Base-by-base conservation (phyloP, 208 protist species). In the Leptomonas pyrrhocoris region DNA sequence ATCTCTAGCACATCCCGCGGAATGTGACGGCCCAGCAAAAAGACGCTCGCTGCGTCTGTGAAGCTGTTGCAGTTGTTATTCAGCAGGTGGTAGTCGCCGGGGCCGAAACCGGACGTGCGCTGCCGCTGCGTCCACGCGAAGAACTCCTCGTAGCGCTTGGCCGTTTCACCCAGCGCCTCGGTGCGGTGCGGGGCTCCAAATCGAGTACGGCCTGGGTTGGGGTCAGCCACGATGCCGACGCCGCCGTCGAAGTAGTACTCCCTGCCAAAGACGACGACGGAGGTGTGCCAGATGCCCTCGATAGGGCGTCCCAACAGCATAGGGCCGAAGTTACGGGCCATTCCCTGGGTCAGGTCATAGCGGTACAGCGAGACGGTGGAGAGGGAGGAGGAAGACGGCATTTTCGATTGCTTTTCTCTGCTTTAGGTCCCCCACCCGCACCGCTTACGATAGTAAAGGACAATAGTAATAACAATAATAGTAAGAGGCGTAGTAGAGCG, bases 1-100 rank as follows among this genome's bases (percentile, higher is more conserved):
- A 96, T 93, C 36, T 90, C 75, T 4, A 82, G 68, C 13, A 98
- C 81, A 68, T 96, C 88, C 38, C 62, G 67, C 2, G 79, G 79
- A 66, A 94, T 95, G 70, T 86, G 76, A 16, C 64, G 56, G 9
- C 57, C 53, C 2, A 95, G 58, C n/a, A 98, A 63, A 79, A 94
- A 97, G 25, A 81, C 68, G 9, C 71, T 68, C 18, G 89, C 86
- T 25, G 79, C 90, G 30, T 97, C 87, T 3, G 96, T 93, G 57
- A 98, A 98, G 79, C 97, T 87, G 77, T 98, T 98, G 81, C 96
- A 98, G 84, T 98, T 98, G 64, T 95, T 87, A 18, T 90, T 51
- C 6, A 98, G 59, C 16, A 98, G 63, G 75, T 91, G 79, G 71
- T 98, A 98, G 57, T 94, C 84, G 55, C 93, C 79, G 53, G 84